Evolutionary conservation across 2,329 filamentous ascomycete genomes (phyloP), one percentile per base, ranked within the genome.

Genomic region (Fusarium sublunatum): DNA sequence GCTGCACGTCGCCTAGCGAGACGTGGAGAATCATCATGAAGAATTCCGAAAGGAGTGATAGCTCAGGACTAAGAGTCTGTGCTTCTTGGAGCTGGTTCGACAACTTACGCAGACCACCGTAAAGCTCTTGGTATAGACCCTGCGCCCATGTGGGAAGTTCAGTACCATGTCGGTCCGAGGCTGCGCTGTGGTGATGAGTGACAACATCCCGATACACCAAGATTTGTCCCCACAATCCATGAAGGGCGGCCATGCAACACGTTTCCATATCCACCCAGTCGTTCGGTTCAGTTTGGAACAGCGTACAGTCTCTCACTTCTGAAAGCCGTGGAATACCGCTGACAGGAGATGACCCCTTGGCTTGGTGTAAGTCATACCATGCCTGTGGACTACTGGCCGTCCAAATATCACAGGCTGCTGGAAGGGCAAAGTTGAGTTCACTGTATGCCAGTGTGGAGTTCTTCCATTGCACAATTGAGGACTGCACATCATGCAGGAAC

Each of bases 1-100:
- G 49, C 40, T 68, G 68, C 25, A 70, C 25, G 24, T 69, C 64
- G 39, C 65, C 54, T 7, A 64, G 53, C 13, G 68, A 67, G 32
- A 70, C 53, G 54, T 70, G 65, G 3, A 70, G 62, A 7, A 58
- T 54, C 68, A 70, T 70, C 68, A 69, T 69, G 15, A 70, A 64
- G 26, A 70, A 34, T 47, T 70, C 68, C 15, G 58, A 67, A 49
- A 70, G 42, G 8, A 70, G 54, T 12, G 45, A 52, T 32, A 68
- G 56, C 40, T 64, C 67, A 7, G 53, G 42, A 24, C 52, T 49
- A 19, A 46, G 24, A 6, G 22, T 48, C 35, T 49, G 53, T 34
- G 36, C 34, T 29, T 47, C 49, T 35, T 64, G 58, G 10, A 57
- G 42, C 35, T 64, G 61, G 32, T 53, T 56, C 13, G 61, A 65